Evolutionary conservation across 1,284 basidiomycete species (phyloP).

Genomic region (Sanghuangporus baumii): DNA sequence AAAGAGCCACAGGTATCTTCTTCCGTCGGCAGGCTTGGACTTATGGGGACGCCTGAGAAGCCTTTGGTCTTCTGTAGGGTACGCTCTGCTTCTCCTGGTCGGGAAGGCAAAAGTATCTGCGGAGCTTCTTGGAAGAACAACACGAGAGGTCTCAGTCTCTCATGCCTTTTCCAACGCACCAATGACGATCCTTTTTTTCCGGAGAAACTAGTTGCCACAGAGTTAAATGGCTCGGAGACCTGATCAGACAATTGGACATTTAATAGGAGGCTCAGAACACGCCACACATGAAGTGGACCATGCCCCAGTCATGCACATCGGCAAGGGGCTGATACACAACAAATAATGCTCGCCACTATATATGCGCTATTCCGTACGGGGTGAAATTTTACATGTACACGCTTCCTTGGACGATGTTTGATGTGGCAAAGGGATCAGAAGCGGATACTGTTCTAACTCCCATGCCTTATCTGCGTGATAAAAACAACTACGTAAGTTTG

Average conservation of each 20-base stretch:
- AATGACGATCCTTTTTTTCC: conserved; percentile 2
- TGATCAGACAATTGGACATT: not conserved
- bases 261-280: not conserved
- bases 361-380: not conserved
- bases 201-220: conserved; percentile 9
- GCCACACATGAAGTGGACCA: not conserved
- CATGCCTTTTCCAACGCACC: not conserved
- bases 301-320: not conserved
- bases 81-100: not conserved
- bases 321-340: not conserved
- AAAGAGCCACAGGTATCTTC: too few species aligned
- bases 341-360: not conserved
- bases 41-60: not conserved
- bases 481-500: not conserved
- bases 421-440: not conserved
- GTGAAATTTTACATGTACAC: conserved; percentile 8
- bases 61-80: not conserved
- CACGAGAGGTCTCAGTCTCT: not conserved
- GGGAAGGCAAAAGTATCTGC: not conserved
- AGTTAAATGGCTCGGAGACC: not conserved
- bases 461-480: conserved; percentile 2
- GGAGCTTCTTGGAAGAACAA: not conserved
- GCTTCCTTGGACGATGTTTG: not conserved
- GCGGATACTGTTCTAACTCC: not conserved
- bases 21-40: not conserved